Base-by-base conservation (phyloP, 2,329 filamentous ascomycete species). In the Epichloe coenophiala region DNA sequence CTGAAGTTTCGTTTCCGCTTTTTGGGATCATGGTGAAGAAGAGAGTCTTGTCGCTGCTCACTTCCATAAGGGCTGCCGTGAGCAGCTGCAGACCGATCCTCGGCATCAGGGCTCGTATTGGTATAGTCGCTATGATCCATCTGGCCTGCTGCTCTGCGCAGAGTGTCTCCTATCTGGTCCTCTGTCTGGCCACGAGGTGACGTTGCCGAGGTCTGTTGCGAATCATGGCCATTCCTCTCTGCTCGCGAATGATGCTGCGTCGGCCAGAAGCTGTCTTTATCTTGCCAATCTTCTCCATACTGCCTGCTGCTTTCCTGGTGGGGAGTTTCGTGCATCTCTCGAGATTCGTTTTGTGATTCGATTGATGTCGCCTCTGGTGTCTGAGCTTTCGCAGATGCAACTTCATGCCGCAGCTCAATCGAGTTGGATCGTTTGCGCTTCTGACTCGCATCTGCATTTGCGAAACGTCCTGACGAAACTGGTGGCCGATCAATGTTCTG, bases 1-100 rank as follows among this genome's bases (percentile, higher is more conserved):
- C 88, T 95, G 62, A 96, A 97, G 61, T 88, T 87, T 39, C 84
- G 76, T 67, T 87, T 87, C 46, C 83, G 71, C 65, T 84, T 85
- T 66, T 85, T 85, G 4, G 77, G 72, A 57, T 83, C 80, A 5
- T 76, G 75, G 59, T 80, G 77, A 37, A 79, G 65, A 33, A 73
- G 59, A 0, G 68, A 67, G 46, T 75, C 73, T 51, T 72, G 70
- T 54, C 72, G 68, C 53, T 73, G 71, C 42, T 76, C 71, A 2
- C 72, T 65, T 2, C 68, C 71, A 57, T 74, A 79, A 15, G 69
- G 55, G 60, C 65, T 53, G 51, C 65, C 57, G 51, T 73, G 73
- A 45, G 70, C 58, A 15, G 63, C 64, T n/a, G 64, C 62, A 19
- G 68, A 64, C 46, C 61, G 63, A 35, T 79, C 76, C 12, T 78